Evolutionary conservation across 1,284 basidiomycete genomes (phyloP), one percentile per base, ranked within the genome.

Genomic region (Pascua guehoae): DNA sequence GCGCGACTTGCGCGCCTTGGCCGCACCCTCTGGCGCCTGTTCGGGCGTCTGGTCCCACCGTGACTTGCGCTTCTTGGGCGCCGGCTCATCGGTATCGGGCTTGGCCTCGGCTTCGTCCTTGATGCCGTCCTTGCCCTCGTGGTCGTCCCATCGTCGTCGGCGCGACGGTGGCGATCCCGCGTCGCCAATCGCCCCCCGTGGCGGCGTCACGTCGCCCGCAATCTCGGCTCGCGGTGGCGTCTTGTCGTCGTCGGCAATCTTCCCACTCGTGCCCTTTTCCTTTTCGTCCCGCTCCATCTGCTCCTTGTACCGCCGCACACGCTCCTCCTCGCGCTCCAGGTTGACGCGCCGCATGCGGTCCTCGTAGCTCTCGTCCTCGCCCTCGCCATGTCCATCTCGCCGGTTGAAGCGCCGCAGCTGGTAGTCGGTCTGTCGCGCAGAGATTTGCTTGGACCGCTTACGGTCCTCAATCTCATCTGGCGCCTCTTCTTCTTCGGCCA

Each of bases 391-490:
- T 7, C 67, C 73, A 42, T 76, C 71, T 61, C 86, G 83, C 49
- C 93, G 86, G 68, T 84, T 84, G 79, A 98, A 98, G 41, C 94
- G 85, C 57, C 93, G 85, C 67, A 89, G 86, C 72, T 98, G 96
- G 74, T 98, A 98, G 78, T 98, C 95, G 58, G 87, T 89, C 81
- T 98, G 92, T 46, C 96, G 85, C 47, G 89, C 82, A 16, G 94
- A 90, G 72, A 98, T 92, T 81, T 98, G 95, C 63, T 91, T 88
- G 70, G 89, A 86, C 58, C 87, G 88, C 41, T 92, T 89, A 38
- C 91, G 91, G 77, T 94, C 91, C 56, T 89, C 88, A 70, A 98
- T 95, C 12, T 91, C 93, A 75, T 98, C 94, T 67, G 89, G 80
- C 72, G 90, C 82, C 70, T 95, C 91, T 73, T 92, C 89, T 70